Evolutionary conservation across 1,284 basidiomycete genomes (phyloP), one percentile per base, ranked within the genome.

Genomic region (Cutaneotrichosporon mucoides): DNA sequence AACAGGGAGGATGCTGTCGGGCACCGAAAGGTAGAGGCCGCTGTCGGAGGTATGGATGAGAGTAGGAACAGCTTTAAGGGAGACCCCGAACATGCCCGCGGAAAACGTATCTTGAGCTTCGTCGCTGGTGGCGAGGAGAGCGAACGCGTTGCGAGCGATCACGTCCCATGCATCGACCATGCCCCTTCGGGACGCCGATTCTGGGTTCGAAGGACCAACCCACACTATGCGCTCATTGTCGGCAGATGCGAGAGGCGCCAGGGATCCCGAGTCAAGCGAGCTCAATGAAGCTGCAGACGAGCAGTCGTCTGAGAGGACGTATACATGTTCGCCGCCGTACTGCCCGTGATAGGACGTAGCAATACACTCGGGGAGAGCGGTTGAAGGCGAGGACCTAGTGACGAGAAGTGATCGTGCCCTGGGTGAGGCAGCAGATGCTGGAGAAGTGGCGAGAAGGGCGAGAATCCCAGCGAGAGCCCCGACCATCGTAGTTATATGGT

Each of bases 21-120:
- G 70, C 7, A 77, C 71, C 43, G 68, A 60, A n/a, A 76, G 57
- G 44, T 76, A 62, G 9, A 75, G 44, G 12, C 72, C 72, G 7
- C 50, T 24, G 24, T 63, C 47, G 7, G 66, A 61, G n/a, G 67
- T 60, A 60, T 73, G 61, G 13, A 73, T 41, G 16, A 69, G 59
- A 34, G 48, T 24, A 41, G 68, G 64, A 4, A 38, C 13, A 12
- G 60, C 40, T 13, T 43, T 16, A 10, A 41, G 15, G 16, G 37
- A 33, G 5, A 33, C 16, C 16, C 37, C 11, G 52, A 53, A 53
- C 42, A 33, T 24, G 24, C 24, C 24, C 24, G 24, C 24, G 24
- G 24, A 24, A 24, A 24, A 24, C 24, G 24, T 24, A 24, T 24
- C 24, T 24, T 24, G 24, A 24, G 24, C 24, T 24, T 24, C 24